Conservation (phyloP, 2,329 filamentous ascomycete species). For the Lecanicillium sp. region DNA sequence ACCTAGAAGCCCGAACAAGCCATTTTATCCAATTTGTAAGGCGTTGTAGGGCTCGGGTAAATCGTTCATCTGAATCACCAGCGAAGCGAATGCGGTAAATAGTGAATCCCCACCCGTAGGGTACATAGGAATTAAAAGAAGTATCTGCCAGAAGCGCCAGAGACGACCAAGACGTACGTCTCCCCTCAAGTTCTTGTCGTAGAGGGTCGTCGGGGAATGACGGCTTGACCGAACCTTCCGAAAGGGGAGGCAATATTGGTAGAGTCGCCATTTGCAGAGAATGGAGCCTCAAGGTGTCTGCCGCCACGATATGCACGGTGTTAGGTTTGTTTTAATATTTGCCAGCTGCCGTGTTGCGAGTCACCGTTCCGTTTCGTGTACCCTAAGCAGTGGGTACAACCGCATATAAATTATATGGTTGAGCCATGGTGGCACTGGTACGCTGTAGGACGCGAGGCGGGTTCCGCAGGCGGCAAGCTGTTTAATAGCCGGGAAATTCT, state of each 20-base stretch:
- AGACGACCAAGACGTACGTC: neutral
- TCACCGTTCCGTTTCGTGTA: too few relatives aligned
- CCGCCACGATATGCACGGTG: too few relatives aligned
- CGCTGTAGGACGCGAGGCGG: too few relatives aligned
- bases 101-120: neutral
- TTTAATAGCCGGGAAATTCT: too few relatives aligned
- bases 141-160: neutral
- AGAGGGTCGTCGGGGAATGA: neutral
- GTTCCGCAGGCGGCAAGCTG: too few relatives aligned
- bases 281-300: too few relatives aligned
- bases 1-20: neutral
- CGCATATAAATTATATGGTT: too few relatives aligned
- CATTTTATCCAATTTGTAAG: neutral
- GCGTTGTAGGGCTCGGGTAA: neutral
- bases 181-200: neutral
- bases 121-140: neutral
- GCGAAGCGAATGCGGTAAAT: neutral
- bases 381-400: too few relatives aligned
- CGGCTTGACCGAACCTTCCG: neutral
- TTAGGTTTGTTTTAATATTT: too few relatives aligned
- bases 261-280: neutral
- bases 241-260: neutral
- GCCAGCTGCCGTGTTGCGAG: too few relatives aligned
- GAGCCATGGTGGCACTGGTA: too few relatives aligned
- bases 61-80: neutral